Evolutionary conservation across 768 basidiomycete genomes (phyloP).

Genomic region (Tulasnella sp.): DNA sequence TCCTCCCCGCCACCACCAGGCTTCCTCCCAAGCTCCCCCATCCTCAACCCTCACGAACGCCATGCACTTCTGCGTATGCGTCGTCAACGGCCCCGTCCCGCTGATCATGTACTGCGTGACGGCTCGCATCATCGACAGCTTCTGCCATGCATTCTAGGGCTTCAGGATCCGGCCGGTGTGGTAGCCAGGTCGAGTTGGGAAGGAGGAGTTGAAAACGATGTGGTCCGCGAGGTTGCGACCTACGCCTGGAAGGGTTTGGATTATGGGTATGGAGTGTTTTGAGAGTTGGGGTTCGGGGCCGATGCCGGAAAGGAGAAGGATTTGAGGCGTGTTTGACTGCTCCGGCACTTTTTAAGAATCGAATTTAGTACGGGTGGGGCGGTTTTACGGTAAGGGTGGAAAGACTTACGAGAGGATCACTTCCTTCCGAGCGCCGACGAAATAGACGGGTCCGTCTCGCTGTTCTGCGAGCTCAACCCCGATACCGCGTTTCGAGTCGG

Average conservation of each 20-base stretch:
- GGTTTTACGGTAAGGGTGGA: background rate
- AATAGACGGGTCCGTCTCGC: slow-evolving; percentile 4
- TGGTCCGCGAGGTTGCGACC: slow-evolving; percentile 67
- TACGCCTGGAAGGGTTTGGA: slow-evolving; percentile 62
- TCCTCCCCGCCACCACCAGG: background rate
- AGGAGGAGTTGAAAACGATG: slow-evolving; percentile 31
- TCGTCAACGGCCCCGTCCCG: slow-evolving; percentile 3
- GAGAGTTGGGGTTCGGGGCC: slow-evolving; percentile 56
- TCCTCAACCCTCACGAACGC: background rate
- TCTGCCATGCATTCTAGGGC: background rate
- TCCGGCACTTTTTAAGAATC: slow-evolving; percentile 31
- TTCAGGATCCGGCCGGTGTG: background rate
- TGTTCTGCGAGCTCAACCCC: slow-evolving; percentile 21
- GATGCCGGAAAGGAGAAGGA: slow-evolving; percentile 46
- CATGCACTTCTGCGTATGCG: background rate
- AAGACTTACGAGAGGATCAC: slow-evolving; percentile 23
- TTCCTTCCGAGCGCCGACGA: slow-evolving; percentile 18
- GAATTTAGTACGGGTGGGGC: background rate
- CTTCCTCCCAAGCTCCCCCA: background rate
- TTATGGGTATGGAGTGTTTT: slow-evolving; percentile 45
- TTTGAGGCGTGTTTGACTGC: slow-evolving; percentile 34
- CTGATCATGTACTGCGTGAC: background rate
- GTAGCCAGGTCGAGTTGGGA: background rate
- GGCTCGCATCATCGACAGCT: background rate
- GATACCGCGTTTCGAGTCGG: slow-evolving; percentile 9